phyloP scores from a whole-genome alignment of 805 yeast genomes.

The Metschnikowia proteae region DNA sequence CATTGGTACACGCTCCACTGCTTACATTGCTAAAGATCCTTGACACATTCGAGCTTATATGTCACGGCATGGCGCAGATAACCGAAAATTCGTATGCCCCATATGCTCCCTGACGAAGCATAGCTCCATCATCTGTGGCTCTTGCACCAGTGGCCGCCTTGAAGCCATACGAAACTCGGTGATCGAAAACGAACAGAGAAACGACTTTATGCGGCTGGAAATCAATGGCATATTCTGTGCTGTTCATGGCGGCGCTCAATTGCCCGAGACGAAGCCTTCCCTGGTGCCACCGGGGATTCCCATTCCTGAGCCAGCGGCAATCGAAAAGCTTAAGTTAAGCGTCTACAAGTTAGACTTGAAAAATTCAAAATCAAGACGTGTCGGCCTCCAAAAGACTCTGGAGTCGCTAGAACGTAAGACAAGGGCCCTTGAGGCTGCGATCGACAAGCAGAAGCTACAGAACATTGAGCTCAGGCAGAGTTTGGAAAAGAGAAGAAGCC shows the following conservation, averaged over 20 bases:
- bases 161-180: slow-evolving; percentile 25
- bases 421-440: background rate
- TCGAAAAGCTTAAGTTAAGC: slow-evolving; percentile 27
- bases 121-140: slow-evolving; percentile 22
- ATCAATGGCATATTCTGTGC: slow-evolving; percentile 26
- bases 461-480: background rate
- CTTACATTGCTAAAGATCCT: too few species aligned
- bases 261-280: background rate
- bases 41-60: background rate
- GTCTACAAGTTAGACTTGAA: slow-evolving; percentile 27
- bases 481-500: background rate
- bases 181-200: slow-evolving; percentile 24
- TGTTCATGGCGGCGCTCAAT: background rate
- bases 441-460: slow-evolving; percentile 3
- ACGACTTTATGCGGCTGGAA: slow-evolving; percentile 18
- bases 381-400: slow-evolving; percentile 13
- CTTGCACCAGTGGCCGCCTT: slow-evolving; percentile 19
- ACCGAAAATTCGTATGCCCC: slow-evolving; percentile 7
- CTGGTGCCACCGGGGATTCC: background rate
- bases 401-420: background rate
- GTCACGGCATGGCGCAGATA: slow-evolving; percentile 8
- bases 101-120: slow-evolving; percentile 15
- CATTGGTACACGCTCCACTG: background rate
- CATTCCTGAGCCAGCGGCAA: slow-evolving; percentile 7
- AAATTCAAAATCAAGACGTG: slow-evolving; percentile 11